These are phyloP conservation scores for Wallacemonas collosoma DNA, from an alignment of 208 protist species.

Conservation along the genomic window DNA sequence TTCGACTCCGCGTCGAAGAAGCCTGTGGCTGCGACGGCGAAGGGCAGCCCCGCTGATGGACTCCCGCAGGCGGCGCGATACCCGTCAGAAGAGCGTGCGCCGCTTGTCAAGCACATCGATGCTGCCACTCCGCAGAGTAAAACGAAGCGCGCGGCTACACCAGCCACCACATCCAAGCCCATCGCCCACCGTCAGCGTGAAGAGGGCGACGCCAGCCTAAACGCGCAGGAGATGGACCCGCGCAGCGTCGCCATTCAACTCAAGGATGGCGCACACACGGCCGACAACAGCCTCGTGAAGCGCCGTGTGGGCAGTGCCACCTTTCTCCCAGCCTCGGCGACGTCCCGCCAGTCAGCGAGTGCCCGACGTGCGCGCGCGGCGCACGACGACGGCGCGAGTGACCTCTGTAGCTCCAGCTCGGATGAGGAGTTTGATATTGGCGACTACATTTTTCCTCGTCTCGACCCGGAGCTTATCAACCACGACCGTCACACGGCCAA, in stretches of 20 bases:
- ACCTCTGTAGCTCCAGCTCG: not conserved
- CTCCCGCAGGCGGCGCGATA: constrained; percentile 1
- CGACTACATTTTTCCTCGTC: constrained; percentile 34
- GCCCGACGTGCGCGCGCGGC: constrained; percentile 1
- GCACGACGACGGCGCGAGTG: constrained; percentile 1
- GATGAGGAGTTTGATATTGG: constrained; percentile 11
- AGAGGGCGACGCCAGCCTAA: constrained; percentile 3
- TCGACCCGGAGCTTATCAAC: constrained; percentile 42
- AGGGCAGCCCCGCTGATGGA: not conserved
- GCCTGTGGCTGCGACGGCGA: not conserved
- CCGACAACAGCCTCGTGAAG: constrained; percentile 11
- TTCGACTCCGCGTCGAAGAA: constrained; percentile 3
- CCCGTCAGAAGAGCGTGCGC: not conserved
- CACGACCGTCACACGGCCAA: constrained; percentile 25
- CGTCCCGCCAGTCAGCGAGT: constrained; percentile 7
- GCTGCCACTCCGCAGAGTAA: constrained; percentile 13
- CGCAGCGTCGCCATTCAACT: constrained; percentile 3
- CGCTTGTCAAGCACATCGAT: constrained; percentile 11
- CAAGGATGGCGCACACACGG: not conserved
- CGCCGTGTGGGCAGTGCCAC: not conserved
- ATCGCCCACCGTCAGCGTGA: not conserved
- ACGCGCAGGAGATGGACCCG: constrained; percentile 14
- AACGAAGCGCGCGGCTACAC: constrained; percentile 4
- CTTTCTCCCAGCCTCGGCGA: not conserved
- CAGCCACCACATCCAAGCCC: not conserved